A percentile compares a stretch with the other conserved stretches of the same genome.
These are phyloP conservation scores for Mortierella sp. DNA, from an alignment of 371 early-diverging fungal species.

Conservation along the genomic window DNA sequence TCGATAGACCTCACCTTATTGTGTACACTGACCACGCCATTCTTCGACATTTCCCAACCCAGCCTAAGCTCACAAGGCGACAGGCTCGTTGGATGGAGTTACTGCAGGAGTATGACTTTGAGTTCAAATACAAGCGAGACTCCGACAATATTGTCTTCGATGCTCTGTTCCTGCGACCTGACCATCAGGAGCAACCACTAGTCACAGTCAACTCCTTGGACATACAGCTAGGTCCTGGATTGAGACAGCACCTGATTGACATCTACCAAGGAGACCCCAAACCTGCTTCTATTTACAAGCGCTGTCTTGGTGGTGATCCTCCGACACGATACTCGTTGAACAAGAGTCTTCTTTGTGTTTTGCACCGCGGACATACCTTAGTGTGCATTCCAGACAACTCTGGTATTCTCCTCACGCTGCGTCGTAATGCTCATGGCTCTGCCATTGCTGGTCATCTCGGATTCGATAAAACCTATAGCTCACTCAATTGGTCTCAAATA, in stretches of 20 bases:
- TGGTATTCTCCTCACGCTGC: not conserved
- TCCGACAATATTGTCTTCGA: not conserved
- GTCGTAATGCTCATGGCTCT: conserved; percentile 56
- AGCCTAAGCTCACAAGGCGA: not conserved
- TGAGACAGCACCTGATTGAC: conserved; percentile 6
- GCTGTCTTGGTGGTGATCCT: conserved; percentile 10
- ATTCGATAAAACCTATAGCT: conserved; percentile 57
- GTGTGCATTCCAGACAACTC: conserved; percentile 11
- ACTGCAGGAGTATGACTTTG: not conserved
- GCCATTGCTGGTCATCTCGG: conserved; percentile 64
- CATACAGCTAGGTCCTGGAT: conserved; percentile 8
- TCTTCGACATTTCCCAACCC: not conserved
- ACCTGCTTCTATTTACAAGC: conserved; percentile 14
- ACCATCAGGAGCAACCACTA: conserved; percentile 14
- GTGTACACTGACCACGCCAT: not conserved
- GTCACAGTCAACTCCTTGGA: conserved; percentile 4
- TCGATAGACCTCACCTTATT: not conserved
- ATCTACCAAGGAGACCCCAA: conserved; percentile 8
- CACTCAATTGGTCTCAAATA: conserved; percentile 61
- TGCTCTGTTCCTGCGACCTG: not conserved
- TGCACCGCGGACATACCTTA: not conserved
- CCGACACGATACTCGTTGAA: conserved; percentile 9
- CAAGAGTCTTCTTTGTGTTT: conserved; percentile 14
- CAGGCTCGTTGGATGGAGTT: not conserved
- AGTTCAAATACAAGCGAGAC: not conserved